Evolutionary conservation across 108 stramenopile species (phyloP).

Genomic region (Skeletonema costatum): DNA sequence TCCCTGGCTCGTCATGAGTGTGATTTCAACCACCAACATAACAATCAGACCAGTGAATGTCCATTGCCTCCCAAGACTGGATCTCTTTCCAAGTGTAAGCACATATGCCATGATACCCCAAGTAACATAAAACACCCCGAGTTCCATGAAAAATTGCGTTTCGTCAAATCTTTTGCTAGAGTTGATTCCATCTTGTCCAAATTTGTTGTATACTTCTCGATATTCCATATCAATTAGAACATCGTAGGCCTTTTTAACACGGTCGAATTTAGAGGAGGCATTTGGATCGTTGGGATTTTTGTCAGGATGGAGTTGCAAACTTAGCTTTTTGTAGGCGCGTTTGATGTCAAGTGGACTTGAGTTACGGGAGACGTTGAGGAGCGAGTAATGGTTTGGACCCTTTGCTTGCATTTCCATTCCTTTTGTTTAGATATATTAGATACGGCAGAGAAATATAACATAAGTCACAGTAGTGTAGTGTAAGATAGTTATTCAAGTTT

Average conservation of each 20-base stretch:
- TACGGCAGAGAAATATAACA: background rate
- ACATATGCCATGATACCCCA: conserved; percentile 96
- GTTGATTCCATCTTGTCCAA: conserved; percentile 90
- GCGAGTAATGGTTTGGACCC: conserved; percentile 91
- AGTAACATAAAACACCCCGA: conserved; percentile 91
- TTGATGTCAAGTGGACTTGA: conserved; percentile 95
- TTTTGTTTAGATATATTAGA: conserved; percentile 6
- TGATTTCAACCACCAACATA: conserved; percentile 92
- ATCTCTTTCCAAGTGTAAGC: conserved; percentile 91
- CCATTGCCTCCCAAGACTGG: conserved; percentile 87
- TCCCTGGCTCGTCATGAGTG: conserved; percentile 82
- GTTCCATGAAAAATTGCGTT: conserved; percentile 83
- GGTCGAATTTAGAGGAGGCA: conserved; percentile 92
- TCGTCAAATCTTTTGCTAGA: conserved; percentile 89
- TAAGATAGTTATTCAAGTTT: background rate
- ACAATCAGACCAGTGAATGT: conserved; percentile 93
- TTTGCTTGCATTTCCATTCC: conserved; percentile 86
- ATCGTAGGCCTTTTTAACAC: conserved; percentile 91
- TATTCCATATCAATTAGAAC: conserved; percentile 95
- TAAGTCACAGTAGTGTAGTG: background rate
- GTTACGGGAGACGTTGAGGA: conserved; percentile 79
- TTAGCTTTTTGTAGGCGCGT: conserved; percentile 93
- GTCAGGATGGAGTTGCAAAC: conserved; percentile 96
- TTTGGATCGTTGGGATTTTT: conserved; percentile 90
- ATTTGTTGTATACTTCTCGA: conserved; percentile 97